Base-by-base conservation (phyloP, 1,139 yeast genomes). In the Lizanozyma gosingica region DNA sequence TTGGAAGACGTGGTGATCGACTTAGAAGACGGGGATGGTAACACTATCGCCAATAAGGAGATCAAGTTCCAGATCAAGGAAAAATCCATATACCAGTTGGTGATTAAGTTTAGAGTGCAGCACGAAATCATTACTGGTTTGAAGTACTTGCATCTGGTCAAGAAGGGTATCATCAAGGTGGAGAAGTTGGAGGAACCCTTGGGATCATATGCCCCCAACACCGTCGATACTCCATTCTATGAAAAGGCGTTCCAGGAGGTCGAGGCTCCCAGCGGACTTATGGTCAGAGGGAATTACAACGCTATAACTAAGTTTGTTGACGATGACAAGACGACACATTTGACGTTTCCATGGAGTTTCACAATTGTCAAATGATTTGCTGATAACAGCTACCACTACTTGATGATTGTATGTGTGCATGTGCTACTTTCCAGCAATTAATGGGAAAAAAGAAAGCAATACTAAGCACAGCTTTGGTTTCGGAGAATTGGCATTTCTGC, bases 81-180 rank as follows among this genome's bases (percentile, higher is more conserved):
- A 55, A 81, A 79, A 50, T 72, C 94, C 29, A 65, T 78, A 37
- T 88, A 87, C 62, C 82, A 78, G 54, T 70, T 87, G 55, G 76
- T 71, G 44, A 77, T 87, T 54, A 81, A 77, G 53, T 90, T 88
- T 64, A 76, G 90, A 50, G 83, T 90, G 35, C 97, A 88, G 62
- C 94, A 85, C 56, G 94, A 85, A 56, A 86, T 88, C 50, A 83
- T 90, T 51, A 87, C 97, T 3, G 97, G 97, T 0, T 73, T 90
- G 56, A 80, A 83, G 57, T 90, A 88, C 60, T 74, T 85, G 49
- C 96, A 87, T 60, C 78, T 78, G 34, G 83, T 88, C 44, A 87
- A 86, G 61, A 84, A 90, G 55, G 79, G 88, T 2, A 96, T 95
- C 33, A 83, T 90, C 47, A 76, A 92, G 34, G 88, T 88, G 37